Percentiles rank a stretch among this genome's conserved stretches.
Evolutionary conservation across 768 basidiomycete genomes (phyloP).

Genomic region (Mrakia gelida): DNA sequence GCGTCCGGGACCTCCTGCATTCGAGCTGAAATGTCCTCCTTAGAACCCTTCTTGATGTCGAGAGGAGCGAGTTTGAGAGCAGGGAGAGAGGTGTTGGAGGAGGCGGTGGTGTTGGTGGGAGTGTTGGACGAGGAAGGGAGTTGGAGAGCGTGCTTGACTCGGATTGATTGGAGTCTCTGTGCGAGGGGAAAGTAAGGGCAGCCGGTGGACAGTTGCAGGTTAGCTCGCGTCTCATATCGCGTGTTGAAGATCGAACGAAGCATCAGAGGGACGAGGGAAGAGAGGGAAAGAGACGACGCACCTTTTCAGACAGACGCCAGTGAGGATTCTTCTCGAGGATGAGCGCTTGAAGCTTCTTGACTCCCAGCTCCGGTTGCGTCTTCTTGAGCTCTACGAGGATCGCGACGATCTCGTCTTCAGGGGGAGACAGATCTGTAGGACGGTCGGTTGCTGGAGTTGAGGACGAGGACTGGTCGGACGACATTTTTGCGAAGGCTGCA

Average conservation of each 20-base stretch:
- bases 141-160: conserved; percentile 15
- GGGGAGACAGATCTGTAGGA: neutral
- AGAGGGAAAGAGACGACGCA: neutral
- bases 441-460: neutral
- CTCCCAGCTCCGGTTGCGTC: conserved; percentile 29
- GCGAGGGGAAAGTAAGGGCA: neutral
- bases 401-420: conserved; percentile 5
- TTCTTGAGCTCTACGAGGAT: conserved; percentile 30
- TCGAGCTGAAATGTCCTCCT: conserved; percentile 8
- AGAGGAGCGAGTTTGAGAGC: conserved; percentile 21
- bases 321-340: conserved; percentile 6
- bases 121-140: neutral
- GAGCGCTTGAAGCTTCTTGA: conserved; percentile 28
- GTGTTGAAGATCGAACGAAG: neutral
- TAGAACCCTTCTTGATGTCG: conserved; percentile 2
- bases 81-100: conserved; percentile 14
- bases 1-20: neutral
- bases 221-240: too few relatives aligned
- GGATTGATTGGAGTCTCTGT: conserved; percentile 16
- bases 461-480: too few relatives aligned
- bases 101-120: conserved; percentile 16
- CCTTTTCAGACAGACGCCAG: conserved; percentile 14
- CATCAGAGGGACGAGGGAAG: too few relatives aligned
- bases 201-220: too few relatives aligned
- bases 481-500: neutral